Conservation (phyloP, 1,284 basidiomycete species). For the Boletus sp. region DNA sequence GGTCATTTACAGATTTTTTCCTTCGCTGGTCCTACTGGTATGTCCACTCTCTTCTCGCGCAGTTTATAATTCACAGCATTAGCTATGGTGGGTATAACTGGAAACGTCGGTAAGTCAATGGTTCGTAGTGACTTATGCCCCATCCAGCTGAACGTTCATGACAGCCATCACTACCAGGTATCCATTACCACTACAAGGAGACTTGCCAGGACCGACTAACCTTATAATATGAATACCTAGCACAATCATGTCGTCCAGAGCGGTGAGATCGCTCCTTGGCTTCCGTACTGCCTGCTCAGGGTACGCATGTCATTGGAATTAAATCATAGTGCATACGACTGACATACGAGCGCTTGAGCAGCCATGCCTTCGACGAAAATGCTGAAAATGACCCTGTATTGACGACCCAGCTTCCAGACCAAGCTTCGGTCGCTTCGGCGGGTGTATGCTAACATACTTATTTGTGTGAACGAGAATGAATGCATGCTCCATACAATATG, state of each 20-base stretch:
- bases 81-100: slow-evolving; percentile 21
- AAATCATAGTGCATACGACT: not conserved
- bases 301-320: slow-evolving; percentile 4
- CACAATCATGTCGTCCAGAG: slow-evolving; percentile 21
- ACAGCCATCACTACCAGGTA: slow-evolving; percentile 19
- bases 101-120: slow-evolving; percentile 8
- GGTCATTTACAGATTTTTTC: slow-evolving; percentile 15
- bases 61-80: not conserved
- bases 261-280: slow-evolving; percentile 24
- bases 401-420: slow-evolving; percentile 6
- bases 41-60: not conserved
- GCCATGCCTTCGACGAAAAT: not conserved
- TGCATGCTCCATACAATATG: too few species aligned
- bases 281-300: not conserved
- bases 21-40: slow-evolving; percentile 9
- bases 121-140: not conserved
- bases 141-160: slow-evolving; percentile 1
- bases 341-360: not conserved
- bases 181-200: not conserved
- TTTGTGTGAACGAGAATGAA: not conserved
- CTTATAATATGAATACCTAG: slow-evolving; percentile 10
- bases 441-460: not conserved
- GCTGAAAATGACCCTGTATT: not conserved
- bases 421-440: not conserved
- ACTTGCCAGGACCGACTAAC: not conserved